Evolutionary conservation across 768 basidiomycete species (phyloP).

Genomic region (Suillus hirtellus): DNA sequence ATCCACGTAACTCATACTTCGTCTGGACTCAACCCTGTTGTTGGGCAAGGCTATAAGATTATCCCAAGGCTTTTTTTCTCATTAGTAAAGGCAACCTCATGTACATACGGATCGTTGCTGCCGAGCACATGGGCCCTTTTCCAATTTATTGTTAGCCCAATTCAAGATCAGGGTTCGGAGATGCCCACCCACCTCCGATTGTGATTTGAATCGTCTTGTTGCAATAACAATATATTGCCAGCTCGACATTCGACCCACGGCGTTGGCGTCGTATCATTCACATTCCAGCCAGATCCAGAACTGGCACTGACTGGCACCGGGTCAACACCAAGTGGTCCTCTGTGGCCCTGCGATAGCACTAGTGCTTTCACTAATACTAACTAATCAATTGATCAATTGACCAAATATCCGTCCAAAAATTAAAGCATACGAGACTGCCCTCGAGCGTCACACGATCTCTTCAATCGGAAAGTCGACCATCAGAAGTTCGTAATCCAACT

Average conservation of each 20-base stretch:
- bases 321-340: too few species aligned
- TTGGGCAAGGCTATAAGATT: background rate
- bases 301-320: background rate
- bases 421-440: slow-evolving; percentile 13
- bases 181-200: background rate
- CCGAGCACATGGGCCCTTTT: background rate
- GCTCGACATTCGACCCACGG: background rate
- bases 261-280: background rate
- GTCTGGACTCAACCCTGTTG: background rate
- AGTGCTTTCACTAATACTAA: background rate
- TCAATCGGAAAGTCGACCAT: slow-evolving; percentile 2
- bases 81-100: background rate
- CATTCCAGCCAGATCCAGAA: background rate
- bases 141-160: background rate
- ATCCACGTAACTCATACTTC: slow-evolving; percentile 16
- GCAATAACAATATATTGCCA: background rate
- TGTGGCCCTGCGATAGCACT: background rate
- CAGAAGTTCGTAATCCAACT: slow-evolving; percentile 9
- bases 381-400: too few species aligned
- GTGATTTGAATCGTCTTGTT: too few species aligned
- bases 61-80: background rate
- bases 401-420: too few species aligned
- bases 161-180: background rate
- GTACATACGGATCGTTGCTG: background rate
- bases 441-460: slow-evolving; percentile 12